These are phyloP conservation scores for Cordyceps cateniannulata DNA, from an alignment of 2,329 filamentous ascomycete species.

Conservation along the genomic window DNA sequence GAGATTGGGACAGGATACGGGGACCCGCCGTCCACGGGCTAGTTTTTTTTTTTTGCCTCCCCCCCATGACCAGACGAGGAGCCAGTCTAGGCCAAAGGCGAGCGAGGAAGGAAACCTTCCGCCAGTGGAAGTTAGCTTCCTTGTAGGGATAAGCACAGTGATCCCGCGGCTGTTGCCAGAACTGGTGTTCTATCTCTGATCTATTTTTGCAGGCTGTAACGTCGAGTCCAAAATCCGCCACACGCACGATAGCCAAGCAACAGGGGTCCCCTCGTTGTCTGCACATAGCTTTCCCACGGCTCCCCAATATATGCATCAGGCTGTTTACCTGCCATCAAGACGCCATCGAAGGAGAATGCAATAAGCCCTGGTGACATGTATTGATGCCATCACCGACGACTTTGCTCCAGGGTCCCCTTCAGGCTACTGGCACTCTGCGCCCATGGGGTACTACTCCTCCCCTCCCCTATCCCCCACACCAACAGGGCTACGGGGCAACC, in stretches of 20 bases:
- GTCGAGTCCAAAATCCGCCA: not conserved
- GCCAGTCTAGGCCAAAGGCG: not conserved
- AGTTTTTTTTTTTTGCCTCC: not conserved
- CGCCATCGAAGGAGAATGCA: not conserved
- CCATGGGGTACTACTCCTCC: not conserved
- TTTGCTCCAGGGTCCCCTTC: not conserved
- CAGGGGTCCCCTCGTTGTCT: not conserved
- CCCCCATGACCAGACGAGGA: not conserved
- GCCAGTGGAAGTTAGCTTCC: not conserved
- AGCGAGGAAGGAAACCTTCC: not conserved
- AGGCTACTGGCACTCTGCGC: not conserved
- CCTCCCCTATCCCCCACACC: not conserved
- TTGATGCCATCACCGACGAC: not conserved
- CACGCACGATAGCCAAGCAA: not conserved
- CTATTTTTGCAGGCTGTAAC: constrained; percentile 8
- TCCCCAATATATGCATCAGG: not conserved
- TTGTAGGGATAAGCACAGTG: not conserved
- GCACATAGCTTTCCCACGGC: not conserved
- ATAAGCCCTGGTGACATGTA: constrained; percentile 4
- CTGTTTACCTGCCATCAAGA: not conserved
- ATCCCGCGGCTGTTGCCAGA: not conserved
- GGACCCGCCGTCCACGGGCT: not conserved
- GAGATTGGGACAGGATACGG: constrained; percentile 6
- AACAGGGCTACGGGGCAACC: not conserved
- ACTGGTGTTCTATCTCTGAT: not conserved